phyloP scores from a whole-genome alignment of 75 land plant genomes.

The Pinus tabuliformis region DNA sequence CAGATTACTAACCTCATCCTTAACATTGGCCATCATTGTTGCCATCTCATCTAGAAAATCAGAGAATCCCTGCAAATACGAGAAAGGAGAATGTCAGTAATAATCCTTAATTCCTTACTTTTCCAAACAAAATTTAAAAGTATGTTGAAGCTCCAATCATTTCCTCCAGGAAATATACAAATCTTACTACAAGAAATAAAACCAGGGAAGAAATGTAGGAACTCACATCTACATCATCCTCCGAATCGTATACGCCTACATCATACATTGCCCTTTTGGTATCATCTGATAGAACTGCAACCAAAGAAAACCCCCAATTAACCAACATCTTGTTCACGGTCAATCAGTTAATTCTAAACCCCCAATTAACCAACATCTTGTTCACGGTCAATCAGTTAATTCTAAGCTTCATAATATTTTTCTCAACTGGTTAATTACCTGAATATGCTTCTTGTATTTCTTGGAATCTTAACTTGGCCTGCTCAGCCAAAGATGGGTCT shows the following conservation, averaged over 20 bases:
- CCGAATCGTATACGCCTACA: constrained; percentile 51
- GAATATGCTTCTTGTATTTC: constrained; percentile 77
- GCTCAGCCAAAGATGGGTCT: constrained; percentile 29
- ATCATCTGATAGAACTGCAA: constrained; percentile 62
- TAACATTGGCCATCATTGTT: constrained; percentile 43
- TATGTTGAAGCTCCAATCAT: not conserved
- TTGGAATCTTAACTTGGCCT: constrained; percentile 68
- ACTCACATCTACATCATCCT: constrained; percentile 48
- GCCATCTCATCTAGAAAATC: constrained; percentile 66
- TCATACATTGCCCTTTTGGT: constrained; percentile 61
- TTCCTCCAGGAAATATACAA: not conserved
- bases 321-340: not conserved
- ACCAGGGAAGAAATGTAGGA: constrained; percentile 4
- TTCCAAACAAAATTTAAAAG: too few relatives aligned
- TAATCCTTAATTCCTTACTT: not conserved
- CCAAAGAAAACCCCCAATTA: not conserved
- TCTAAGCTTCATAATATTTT: not conserved
- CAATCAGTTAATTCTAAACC: not conserved
- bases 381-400: not conserved
- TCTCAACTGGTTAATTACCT: constrained; percentile 23
- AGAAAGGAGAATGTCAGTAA: not conserved
- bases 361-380: not conserved
- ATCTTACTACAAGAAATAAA: not conserved
- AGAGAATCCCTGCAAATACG: constrained; percentile 46
- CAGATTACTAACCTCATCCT: constrained; percentile 30